Base-by-base conservation (phyloP, 2,329 filamentous ascomycete species). In the Pestalotiopsis sp. region DNA sequence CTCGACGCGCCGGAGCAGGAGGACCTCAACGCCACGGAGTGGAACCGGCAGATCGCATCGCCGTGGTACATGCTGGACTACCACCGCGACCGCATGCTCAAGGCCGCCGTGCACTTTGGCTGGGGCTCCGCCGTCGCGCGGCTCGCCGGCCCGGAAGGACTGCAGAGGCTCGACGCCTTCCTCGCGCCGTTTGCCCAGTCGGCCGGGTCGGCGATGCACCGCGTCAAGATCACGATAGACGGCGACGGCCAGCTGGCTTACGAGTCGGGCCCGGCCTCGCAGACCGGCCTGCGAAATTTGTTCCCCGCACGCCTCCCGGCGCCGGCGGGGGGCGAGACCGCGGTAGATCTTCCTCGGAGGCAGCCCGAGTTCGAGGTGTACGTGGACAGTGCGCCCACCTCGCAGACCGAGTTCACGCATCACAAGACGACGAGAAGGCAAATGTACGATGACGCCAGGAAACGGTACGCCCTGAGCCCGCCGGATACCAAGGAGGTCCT, bases 361-460 rank as follows among this genome's bases (percentile, higher is more conserved):
- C 69, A 73, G n/a, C 75, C 78, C 0, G 75, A 75, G 1, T 87
- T 82, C 69, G 79, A 81, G 2, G 77, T 89, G 2, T 69, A 84
- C 0, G 69, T 88, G 3, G 87, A 89, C 73, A 67, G 68, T 11
- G 68, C 72, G n/a, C 67, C 67, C n/a, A 86, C 84, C 0, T 49
- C 72, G 7, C 79, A 80, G 56, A 88, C 87, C 1, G 86, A 89
- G n/a, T 92, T 91, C 76, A 97, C 95, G 0, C 90, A 91, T 69
- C 93, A 92, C 83, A 98, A 99, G 80, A 98, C 95, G 0, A 96
- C 93, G 0, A 83, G 86, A 62, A 89, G 95, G 14, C 82, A 84
- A 11, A 84, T 90, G 77, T 98, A 98, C 78, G 88, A 92, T 60
- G 82, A 82, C 2, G 93, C 94, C 1, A 88, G 94, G 9, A 76